Percentiles rank a stretch among this genome's conserved stretches.
phyloP scores from a whole-genome alignment of 441 rosid species.

The Gossypium lobatum region DNA sequence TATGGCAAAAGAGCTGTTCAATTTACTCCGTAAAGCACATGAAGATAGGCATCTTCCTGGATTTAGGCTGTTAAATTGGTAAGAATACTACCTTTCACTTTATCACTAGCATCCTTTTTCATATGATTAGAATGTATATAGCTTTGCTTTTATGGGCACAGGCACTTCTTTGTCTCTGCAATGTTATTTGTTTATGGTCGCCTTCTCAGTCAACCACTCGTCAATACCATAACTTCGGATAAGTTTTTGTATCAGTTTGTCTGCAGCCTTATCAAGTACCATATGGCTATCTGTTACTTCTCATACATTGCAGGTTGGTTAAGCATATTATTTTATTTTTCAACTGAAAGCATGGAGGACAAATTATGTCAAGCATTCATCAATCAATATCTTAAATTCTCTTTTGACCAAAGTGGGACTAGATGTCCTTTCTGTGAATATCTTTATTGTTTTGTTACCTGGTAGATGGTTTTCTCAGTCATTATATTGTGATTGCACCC shows the following conservation, averaged over 20 bases:
- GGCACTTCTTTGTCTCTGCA: conserved; percentile 94
- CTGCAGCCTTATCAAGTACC: conserved; percentile 66
- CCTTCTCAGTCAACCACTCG: conserved; percentile 73
- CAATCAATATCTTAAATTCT: not conserved
- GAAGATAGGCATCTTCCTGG: conserved; percentile 86
- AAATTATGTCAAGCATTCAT: not conserved
- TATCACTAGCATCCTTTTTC: not conserved
- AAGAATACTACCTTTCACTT: conserved; percentile 15
- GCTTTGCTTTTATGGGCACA: conserved; percentile 27
- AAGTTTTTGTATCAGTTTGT: conserved; percentile 65
- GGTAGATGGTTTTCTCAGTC: not conserved
- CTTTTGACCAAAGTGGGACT: not conserved
- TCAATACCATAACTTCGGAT: conserved; percentile 69
- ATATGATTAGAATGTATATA: not conserved
- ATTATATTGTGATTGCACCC: not conserved
- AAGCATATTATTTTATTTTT: not conserved
- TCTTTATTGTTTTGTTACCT: not conserved
- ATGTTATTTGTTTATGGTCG: conserved; percentile 91
- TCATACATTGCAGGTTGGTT: conserved; percentile 75
- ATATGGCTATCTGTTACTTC: conserved; percentile 75
- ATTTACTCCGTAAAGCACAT: conserved; percentile 63
- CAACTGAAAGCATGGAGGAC: not conserved
- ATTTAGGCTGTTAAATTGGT: conserved; percentile 87
- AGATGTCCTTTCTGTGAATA: not conserved
- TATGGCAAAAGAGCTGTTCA: conserved; percentile 82